Conservation (phyloP, 306 rosid genomes). For the Canavalia ensiformis region DNA sequence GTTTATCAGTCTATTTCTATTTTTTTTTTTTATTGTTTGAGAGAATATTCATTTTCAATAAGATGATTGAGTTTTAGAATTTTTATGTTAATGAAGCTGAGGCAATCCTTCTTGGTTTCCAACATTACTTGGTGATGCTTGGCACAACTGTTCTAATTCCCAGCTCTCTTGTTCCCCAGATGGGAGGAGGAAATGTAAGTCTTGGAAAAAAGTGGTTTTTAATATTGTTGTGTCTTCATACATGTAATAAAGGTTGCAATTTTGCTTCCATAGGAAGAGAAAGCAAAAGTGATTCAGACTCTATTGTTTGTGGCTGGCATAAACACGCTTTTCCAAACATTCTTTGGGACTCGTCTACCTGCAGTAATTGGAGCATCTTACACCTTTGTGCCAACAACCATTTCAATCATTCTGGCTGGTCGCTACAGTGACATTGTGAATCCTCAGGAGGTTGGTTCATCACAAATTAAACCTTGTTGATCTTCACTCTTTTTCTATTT, state of each 20-base stretch:
- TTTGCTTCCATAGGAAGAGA: conserved; percentile 73
- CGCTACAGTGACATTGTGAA: conserved; percentile 82
- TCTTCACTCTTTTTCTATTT: conserved; percentile 3
- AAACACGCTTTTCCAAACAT: conserved; percentile 80
- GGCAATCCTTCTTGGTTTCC: conserved; percentile 96
- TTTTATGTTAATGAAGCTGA: conserved; percentile 72
- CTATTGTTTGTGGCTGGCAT: conserved; percentile 88
- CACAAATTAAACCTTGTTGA: neutral
- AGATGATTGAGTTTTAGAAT: conserved; percentile 15
- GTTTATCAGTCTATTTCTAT: neutral
- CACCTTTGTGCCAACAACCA: conserved; percentile 90
- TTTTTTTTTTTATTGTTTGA: neutral
- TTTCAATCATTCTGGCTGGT: conserved; percentile 91
- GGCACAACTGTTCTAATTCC: conserved; percentile 97
- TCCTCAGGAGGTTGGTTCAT: conserved; percentile 78
- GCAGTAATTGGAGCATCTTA: conserved; percentile 94
- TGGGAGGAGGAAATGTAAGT: conserved; percentile 99
- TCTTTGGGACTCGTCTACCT: conserved; percentile 93
- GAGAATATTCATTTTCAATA: conserved; percentile 14
- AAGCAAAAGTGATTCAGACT: conserved; percentile 93
- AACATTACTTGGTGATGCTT: conserved; percentile 97
- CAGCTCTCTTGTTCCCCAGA: conserved; percentile 87
- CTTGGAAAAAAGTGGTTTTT: neutral
- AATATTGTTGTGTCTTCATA: conserved; percentile 36
- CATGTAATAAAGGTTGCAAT: conserved; percentile 39